phyloP scores from a whole-genome alignment of 1,284 basidiomycete species.

The Ceratobasidium papillatum region DNA sequence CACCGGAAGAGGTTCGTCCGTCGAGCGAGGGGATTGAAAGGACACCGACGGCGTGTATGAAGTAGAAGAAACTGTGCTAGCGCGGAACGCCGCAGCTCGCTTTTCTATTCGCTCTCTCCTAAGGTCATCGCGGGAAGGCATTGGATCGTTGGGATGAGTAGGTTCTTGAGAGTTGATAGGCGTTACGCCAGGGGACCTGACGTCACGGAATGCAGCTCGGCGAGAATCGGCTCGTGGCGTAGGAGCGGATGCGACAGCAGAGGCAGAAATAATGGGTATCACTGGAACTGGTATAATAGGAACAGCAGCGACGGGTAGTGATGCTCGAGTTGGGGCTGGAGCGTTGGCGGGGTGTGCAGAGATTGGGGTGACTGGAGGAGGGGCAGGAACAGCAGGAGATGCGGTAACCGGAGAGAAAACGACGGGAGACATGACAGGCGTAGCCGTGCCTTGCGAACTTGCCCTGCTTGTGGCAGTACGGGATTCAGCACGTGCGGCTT shows the following conservation, averaged over 20 bases:
- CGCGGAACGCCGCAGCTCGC: background rate
- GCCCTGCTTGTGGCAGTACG: background rate
- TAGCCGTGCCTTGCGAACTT: background rate
- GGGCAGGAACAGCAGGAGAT: background rate
- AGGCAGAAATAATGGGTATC: background rate
- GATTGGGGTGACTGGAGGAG: background rate
- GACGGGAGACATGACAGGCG: background rate
- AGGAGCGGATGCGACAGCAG: background rate
- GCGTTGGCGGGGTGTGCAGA: background rate
- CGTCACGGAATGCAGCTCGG: background rate
- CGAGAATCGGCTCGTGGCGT: background rate
- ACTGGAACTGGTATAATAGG: background rate
- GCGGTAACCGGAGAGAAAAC: background rate
- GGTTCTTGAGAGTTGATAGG: background rate
- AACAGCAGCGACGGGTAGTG: background rate
- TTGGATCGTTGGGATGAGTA: background rate
- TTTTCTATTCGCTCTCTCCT: background rate
- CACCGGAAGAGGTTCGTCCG: background rate
- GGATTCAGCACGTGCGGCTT: background rate
- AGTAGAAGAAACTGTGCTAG: background rate
- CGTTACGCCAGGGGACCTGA: background rate
- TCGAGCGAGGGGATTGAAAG: background rate
- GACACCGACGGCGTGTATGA: slow-evolving; percentile 6
- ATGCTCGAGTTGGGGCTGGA: background rate
- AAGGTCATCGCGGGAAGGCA: background rate